Evolutionary conservation across 1,139 yeast species (phyloP), one percentile per base, ranked within the genome.

Genomic region (Kluyveromyces sp.): DNA sequence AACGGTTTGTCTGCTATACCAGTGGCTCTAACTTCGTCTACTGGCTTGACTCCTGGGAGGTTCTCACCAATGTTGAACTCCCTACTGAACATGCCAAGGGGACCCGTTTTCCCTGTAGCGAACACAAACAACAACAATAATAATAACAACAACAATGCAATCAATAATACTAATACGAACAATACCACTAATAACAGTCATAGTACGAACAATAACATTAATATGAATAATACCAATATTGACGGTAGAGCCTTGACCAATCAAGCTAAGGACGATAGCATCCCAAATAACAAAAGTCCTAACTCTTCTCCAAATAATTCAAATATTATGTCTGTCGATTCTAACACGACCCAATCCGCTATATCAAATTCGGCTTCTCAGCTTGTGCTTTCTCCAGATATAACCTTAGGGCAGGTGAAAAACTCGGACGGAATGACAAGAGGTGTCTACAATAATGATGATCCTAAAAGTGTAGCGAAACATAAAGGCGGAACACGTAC

Each of bases 51-150:
- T 26, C 43, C 43, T 21, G 43, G 43, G n/a, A 41, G 43, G 34
- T 63, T 68, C 45, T 69, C 74, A 0, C 73, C 75, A 3, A 78
- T 78, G 1, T 59, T 73, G 42, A 71, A 70, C 25, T 69, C 72
- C 41, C 61, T 71, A 31, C 58, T 71, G 41, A 41, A 35, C 25
- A 41, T 41, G 27, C 43, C 43, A 4, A 6, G 37, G 21, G 27
- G 35, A 21, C 39, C 37, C 42, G 48, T 15, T 2, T 46, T 15
- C 41, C 47, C 28, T 21, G 38, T 39, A 28, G 41, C 25, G 26
- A 21, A 35, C 15, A 6, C n/a, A 7, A 10, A 34, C 21, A 8
- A 34, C 25, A 15, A 15, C 21, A 15, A 15, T 15, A 15, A 15
- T 15, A 15, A 15, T 15, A 15, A 15, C 27, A n/a, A n/a, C 25